Evolutionary conservation across 2,329 filamentous ascomycete genomes (phyloP).

Genomic region (Sporothrix luriei): DNA sequence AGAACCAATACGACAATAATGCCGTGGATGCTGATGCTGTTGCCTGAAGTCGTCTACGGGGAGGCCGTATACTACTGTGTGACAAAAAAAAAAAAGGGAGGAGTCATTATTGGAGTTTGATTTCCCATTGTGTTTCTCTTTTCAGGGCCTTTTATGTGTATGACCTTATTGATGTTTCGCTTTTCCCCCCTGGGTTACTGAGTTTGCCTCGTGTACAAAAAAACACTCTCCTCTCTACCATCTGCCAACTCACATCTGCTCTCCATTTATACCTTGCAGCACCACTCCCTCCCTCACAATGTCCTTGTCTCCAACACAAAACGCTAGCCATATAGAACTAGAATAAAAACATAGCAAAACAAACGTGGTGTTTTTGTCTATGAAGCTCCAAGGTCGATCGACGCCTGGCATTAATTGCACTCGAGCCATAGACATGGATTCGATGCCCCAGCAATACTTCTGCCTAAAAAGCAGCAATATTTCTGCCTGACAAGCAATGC

Average conservation of each 20-base stretch:
- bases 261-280: conserved; percentile 18
- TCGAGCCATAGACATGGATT: neutral
- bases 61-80: conserved; percentile 10
- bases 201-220: conserved; percentile 15
- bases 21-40: conserved; percentile 27
- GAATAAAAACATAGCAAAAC: conserved; percentile 18
- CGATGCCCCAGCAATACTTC: neutral
- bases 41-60: conserved; percentile 1
- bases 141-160: conserved; percentile 27
- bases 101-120: conserved; percentile 25
- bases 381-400: neutral
- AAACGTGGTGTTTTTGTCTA: neutral
- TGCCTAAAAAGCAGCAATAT: neutral
- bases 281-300: neutral
- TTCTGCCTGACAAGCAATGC: neutral
- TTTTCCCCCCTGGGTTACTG: neutral
- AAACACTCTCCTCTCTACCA: conserved; percentile 22
- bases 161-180: conserved; percentile 7
- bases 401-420: neutral
- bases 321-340: conserved; percentile 10
- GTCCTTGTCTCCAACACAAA: conserved; percentile 4
- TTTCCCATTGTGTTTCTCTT: conserved; percentile 5
- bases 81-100: conserved; percentile 18
- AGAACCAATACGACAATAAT: conserved; percentile 37
- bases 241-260: neutral